Conservation (phyloP, 495 filamentous ascomycete genomes). For the Penicillium canescens region DNA sequence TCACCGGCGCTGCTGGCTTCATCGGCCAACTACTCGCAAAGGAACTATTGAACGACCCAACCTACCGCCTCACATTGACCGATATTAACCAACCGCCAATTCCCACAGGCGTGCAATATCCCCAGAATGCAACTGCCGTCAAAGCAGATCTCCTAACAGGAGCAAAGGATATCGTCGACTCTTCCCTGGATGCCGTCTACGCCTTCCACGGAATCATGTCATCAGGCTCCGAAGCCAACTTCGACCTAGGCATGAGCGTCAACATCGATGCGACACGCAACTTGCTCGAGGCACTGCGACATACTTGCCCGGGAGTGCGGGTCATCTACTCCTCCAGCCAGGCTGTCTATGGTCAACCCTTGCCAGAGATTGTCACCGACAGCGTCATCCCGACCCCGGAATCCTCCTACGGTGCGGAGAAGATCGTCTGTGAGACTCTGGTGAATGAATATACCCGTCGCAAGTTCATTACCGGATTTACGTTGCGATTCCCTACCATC, state of each 20-base stretch:
- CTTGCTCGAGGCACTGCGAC: conserved; percentile 58
- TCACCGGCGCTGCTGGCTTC: conserved; percentile 69
- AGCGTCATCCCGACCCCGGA: conserved; percentile 63
- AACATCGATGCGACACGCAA: conserved; percentile 70
- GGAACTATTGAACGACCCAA: conserved; percentile 57
- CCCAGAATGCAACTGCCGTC: conserved; percentile 53
- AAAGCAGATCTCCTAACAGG: conserved; percentile 58
- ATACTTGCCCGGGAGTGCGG: conserved; percentile 55
- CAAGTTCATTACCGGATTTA: conserved; percentile 63
- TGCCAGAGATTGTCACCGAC: conserved; percentile 52
- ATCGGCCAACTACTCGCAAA: conserved; percentile 65
- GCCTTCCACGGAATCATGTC: conserved; percentile 85
- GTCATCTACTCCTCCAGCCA: conserved; percentile 62
- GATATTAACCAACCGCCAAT: conserved; percentile 60
- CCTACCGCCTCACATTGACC: conserved; percentile 57
- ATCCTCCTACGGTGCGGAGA: conserved; percentile 72
- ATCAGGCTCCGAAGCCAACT: conserved; percentile 68
- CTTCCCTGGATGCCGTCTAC: conserved; percentile 62
- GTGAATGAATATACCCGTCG: conserved; percentile 72
- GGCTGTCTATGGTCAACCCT: conserved; percentile 58
- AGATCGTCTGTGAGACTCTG: conserved; percentile 69
- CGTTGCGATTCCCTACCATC: conserved; percentile 71
- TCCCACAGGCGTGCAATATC: conserved; percentile 49
- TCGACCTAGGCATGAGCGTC: conserved; percentile 67
- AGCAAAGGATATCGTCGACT: conserved; percentile 50